Percentiles rank a stretch among this genome's conserved stretches.
These are phyloP conservation scores for Lactarius sanguifluus DNA, from an alignment of 768 basidiomycete genomes.

Conservation along the genomic window DNA sequence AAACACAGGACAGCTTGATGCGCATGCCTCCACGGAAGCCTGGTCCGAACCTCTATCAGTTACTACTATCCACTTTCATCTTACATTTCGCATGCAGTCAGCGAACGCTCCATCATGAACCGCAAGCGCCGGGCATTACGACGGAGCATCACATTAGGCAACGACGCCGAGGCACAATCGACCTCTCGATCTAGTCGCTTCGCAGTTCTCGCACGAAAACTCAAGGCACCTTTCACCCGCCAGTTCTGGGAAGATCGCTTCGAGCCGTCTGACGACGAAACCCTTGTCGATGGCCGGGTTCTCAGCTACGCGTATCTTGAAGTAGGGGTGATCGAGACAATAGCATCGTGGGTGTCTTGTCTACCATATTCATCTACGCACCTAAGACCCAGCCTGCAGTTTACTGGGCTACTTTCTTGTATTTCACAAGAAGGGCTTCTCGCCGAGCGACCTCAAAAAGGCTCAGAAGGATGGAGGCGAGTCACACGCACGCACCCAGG, in stretches of 20 bases:
- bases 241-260: slow-evolving; percentile 58
- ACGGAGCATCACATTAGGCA: slow-evolving; percentile 52
- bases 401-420: slow-evolving; percentile 66
- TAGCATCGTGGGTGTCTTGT: slow-evolving; percentile 48
- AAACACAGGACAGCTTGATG: slow-evolving; percentile 66
- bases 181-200: slow-evolving; percentile 44
- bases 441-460: slow-evolving; percentile 52
- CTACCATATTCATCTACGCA: background rate
- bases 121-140: slow-evolving; percentile 58
- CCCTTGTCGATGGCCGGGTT: slow-evolving; percentile 58
- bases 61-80: background rate
- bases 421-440: slow-evolving; percentile 61
- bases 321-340: slow-evolving; percentile 58
- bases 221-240: slow-evolving; percentile 55
- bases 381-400: slow-evolving; percentile 35
- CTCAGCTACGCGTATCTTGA: slow-evolving; percentile 69
- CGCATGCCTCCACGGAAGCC: slow-evolving; percentile 65
- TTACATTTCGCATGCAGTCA: slow-evolving; percentile 42
- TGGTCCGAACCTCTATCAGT: slow-evolving; percentile 38
- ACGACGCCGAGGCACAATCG: slow-evolving; percentile 54
- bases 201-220: slow-evolving; percentile 39
- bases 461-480: slow-evolving; percentile 43
- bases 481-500: background rate
- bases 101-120: slow-evolving; percentile 50
- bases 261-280: slow-evolving; percentile 55